Conservation (phyloP, 169 alveolate species). For the Cryptosporidium sp. region DNA sequence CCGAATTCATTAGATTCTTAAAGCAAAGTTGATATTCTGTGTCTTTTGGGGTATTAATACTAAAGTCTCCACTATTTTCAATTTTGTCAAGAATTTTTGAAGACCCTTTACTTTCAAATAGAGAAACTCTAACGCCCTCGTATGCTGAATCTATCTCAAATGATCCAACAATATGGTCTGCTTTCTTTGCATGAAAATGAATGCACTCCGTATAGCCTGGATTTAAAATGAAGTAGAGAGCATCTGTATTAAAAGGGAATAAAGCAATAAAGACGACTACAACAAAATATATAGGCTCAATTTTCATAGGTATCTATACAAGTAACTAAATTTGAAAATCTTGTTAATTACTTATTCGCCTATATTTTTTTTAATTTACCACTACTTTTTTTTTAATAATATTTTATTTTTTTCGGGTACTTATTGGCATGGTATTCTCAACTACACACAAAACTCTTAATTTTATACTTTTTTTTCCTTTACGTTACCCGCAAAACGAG, state of each 20-base stretch:
- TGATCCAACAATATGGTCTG: constrained; percentile 56
- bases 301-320: not conserved
- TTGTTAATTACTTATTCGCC: not conserved
- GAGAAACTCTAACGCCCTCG: constrained; percentile 52
- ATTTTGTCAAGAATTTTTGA: constrained; percentile 30
- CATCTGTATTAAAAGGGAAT: constrained; percentile 7
- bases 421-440: constrained; percentile 14
- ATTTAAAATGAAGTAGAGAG: constrained; percentile 32
- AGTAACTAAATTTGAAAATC: not conserved
- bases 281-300: not conserved
- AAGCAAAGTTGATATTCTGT: constrained; percentile 49
- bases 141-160: constrained; percentile 43
- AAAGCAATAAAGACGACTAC: not conserved
- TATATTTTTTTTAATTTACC: not conserved
- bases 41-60: not conserved
- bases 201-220: constrained; percentile 64
- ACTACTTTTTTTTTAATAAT: not conserved
- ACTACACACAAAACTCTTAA: constrained; percentile 2
- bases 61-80: constrained; percentile 51
- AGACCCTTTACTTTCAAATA: not conserved
- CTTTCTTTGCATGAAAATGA: constrained; percentile 11
- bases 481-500: constrained; percentile 38
- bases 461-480: not conserved
- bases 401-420: not conserved
- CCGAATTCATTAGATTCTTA: constrained; percentile 39